Base-by-base conservation (phyloP, 1,284 basidiomycete genomes). In the Cryptococcus sp. region DNA sequence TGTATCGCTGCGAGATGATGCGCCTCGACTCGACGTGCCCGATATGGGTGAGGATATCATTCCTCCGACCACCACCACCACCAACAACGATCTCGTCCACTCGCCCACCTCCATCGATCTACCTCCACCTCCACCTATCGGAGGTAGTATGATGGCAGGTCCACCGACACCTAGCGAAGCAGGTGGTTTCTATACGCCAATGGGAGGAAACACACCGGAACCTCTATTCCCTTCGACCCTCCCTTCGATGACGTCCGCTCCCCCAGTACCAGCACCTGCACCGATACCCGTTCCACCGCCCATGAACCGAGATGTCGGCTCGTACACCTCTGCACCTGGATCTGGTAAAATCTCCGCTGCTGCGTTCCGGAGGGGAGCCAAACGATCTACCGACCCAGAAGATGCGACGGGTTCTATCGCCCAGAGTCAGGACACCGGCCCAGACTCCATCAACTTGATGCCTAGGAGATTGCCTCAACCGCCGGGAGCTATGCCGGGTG, bases 331-430 rank as follows among this genome's bases (percentile, higher is more conserved):
- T 7, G 34, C 38, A 24, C 23, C 51, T 12, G 49, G 49, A 3
- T 55, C 56, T 3, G 63, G 63, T 19, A 66, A 64, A 50, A 66
- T 66, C 28, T 61, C 60, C 1, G 62, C 62, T 5, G 64, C 60
- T 9, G 64, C 64, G 5, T 66, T 66, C 44, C 39, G 61, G 22
- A 48, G 50, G 23, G 47, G 39, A 5, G 31, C 21, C 3, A 45
- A 36, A 23, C 23, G 31, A 7, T 47, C 46, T 24, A 24, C 31
- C 16, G 46, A 47, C 22, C 25, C 46, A 10, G 46, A 47, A 37
- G 46, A 47, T n/a, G n/a, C 14, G 4, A 38, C 26, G 21, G 12
- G 43, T 25, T 6, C 25, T 35, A 28, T 28, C 21, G 31, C 18
- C 4, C 19, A 11, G 7, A 19, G 19, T 16, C 16, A 23, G 11